These are phyloP conservation scores for Penicillium vulpinum DNA, from an alignment of 2,329 filamentous ascomycete species.

Conservation along the genomic window DNA sequence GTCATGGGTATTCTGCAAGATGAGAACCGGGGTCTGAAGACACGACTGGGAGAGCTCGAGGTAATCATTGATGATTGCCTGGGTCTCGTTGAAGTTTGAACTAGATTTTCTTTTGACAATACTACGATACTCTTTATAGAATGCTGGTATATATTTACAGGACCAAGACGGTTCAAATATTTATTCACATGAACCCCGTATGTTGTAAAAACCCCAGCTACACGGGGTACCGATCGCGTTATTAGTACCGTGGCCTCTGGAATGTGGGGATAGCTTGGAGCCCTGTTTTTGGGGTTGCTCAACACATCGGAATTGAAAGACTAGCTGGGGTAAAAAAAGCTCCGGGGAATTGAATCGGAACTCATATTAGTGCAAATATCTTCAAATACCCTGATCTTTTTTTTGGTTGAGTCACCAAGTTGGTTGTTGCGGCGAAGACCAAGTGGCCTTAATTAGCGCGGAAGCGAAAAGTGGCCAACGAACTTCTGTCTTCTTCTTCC, in stretches of 20 bases:
- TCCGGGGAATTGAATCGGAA: neutral
- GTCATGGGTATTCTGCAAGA: conserved; percentile 53
- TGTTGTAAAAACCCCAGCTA: neutral
- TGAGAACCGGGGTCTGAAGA: conserved; percentile 56
- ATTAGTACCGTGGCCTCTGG: conserved; percentile 14
- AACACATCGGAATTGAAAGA: neutral
- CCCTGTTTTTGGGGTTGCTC: neutral
- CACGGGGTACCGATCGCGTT: neutral
- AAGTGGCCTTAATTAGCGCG: conserved; percentile 44
- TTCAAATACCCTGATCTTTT: neutral
- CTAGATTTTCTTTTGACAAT: neutral
- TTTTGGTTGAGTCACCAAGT: conserved; percentile 14
- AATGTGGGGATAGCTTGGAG: conserved; percentile 11
- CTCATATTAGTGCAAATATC: neutral
- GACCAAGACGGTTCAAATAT: neutral
- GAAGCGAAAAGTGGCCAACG: conserved; percentile 42
- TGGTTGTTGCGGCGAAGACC: conserved; percentile 32
- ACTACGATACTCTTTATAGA: conserved; percentile 15
- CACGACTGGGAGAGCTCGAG: conserved; percentile 55
- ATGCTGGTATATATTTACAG: conserved; percentile 2
- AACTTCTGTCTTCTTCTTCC: conserved; percentile 29
- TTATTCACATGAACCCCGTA: neutral
- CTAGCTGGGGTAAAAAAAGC: neutral
- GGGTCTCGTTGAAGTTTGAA: conserved; percentile 49
- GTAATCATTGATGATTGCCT: conserved; percentile 58